These are phyloP conservation scores for Blastobotrys americana DNA, from an alignment of 805 yeast genomes.

Conservation along the genomic window DNA sequence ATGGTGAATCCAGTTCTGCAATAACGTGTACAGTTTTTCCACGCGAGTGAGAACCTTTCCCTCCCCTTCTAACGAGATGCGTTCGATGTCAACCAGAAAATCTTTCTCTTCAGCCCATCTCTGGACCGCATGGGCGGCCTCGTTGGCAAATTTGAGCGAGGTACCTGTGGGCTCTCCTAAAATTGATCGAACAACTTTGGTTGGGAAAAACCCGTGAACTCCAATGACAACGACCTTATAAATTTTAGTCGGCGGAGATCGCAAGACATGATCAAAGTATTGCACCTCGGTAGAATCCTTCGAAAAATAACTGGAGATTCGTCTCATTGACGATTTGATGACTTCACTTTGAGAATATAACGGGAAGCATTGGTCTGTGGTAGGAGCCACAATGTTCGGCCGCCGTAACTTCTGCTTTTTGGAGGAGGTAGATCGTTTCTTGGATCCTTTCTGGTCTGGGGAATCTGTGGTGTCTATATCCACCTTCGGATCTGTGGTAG, in stretches of 20 bases:
- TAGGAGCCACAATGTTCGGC: slow-evolving; percentile 26
- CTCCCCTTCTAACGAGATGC: slow-evolving; percentile 88
- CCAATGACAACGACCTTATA: slow-evolving; percentile 77
- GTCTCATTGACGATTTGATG: slow-evolving; percentile 15
- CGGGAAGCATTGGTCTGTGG: slow-evolving; percentile 22
- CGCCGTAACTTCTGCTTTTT: slow-evolving; percentile 10
- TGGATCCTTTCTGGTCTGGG: slow-evolving; percentile 6
- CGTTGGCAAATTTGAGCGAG: slow-evolving; percentile 80
- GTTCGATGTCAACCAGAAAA: slow-evolving; percentile 54
- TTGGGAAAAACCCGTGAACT: slow-evolving; percentile 95
- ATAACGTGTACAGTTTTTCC: slow-evolving; percentile 63
- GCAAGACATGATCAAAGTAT: slow-evolving; percentile 25
- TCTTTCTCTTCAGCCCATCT: slow-evolving; percentile 50
- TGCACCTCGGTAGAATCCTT: slow-evolving; percentile 11
- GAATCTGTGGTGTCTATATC: slow-evolving; percentile 7
- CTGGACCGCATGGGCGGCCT: slow-evolving; percentile 72
- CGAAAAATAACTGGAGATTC: slow-evolving; percentile 16
- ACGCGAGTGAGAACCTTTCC: slow-evolving; percentile 87
- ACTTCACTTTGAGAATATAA: slow-evolving; percentile 18
- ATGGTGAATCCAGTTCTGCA: slow-evolving; percentile 58
- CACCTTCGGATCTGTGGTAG: slow-evolving; percentile 9
- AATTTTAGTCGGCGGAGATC: slow-evolving; percentile 24
- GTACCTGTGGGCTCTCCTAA: slow-evolving; percentile 98
- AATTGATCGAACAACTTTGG: slow-evolving; percentile 70
- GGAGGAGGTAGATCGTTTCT: slow-evolving; percentile 2